Evolutionary conservation across 2,329 filamentous ascomycete genomes (phyloP).

Genomic region (Scortechinia acanthostroma): DNA sequence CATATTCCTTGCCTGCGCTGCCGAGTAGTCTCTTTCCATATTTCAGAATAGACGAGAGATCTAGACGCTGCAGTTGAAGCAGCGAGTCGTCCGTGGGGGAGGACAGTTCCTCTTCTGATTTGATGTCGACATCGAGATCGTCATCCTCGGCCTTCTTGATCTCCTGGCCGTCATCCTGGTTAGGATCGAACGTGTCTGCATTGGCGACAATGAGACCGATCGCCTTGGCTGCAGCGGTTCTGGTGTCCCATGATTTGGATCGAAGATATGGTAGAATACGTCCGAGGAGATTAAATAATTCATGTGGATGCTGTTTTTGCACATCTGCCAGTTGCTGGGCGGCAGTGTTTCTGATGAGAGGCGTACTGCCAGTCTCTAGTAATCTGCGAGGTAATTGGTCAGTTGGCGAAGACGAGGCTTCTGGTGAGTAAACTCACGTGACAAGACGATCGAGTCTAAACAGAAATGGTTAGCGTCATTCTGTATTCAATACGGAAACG

Average conservation of each 20-base stretch:
- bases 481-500: not conserved
- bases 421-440: conserved; percentile 1
- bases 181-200: conserved; percentile 81
- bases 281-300: conserved; percentile 89
- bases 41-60: conserved; percentile 72
- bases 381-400: conserved; percentile 47
- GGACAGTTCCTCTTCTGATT: conserved; percentile 5
- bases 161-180: conserved; percentile 31
- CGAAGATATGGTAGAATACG: conserved; percentile 91
- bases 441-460: not conserved
- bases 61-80: conserved; percentile 18
- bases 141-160: conserved; percentile 8
- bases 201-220: conserved; percentile 90
- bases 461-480: not conserved
- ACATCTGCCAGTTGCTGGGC: conserved; percentile 95
- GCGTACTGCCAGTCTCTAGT: conserved; percentile 93
- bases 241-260: conserved; percentile 94
- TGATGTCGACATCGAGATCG: conserved; percentile 46
- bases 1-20: conserved; percentile 77
- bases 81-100: not conserved
- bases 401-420: too few species aligned
- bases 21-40: conserved; percentile 78
- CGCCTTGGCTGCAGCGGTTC: conserved; percentile 86
- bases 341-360: conserved; percentile 90
- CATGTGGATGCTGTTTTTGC: conserved; percentile 95